Base-by-base conservation (phyloP, 2,329 filamentous ascomycete species). In the Hypoxylon rubiginosum region DNA sequence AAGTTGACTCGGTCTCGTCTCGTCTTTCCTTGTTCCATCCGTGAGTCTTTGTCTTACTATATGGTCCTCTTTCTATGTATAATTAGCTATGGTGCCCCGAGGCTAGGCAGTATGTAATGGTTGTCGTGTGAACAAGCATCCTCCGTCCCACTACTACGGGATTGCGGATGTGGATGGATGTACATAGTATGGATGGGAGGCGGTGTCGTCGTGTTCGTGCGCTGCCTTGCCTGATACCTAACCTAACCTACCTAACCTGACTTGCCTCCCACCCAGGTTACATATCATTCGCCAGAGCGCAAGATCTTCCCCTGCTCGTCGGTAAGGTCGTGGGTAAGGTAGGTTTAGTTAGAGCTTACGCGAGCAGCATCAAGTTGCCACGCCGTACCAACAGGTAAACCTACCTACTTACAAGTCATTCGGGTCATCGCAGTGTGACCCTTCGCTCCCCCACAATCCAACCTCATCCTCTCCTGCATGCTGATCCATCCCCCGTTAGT, bases 131-230 rank as follows among this genome's bases (percentile, higher is more conserved):
- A 36, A 11, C 43, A 26, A 48, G 30, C 15, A 19, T 30, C 49
- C 4, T 4, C 10, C 26, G n/a, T 11, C 48, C 49, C 26, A 46
- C 49, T 59, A 48, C 56, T 53, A 26, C 49, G 48, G 43, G 43
- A 50, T 41, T 30, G 24, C 32, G 17, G 17, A 43, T 13, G 39
- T 2, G 15, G 39, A 19, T 43, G 17, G 39, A 21, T 11, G 39
- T n/a, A n/a, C n/a, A n/a, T n/a, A n/a, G n/a, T n/a, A 43, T 43
- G 45, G 30, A 58, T 34, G 55, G 55, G 34, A 32, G 36, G 26
- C 43, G 56, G 15, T 48, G 54, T 58, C 55, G 46, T 41, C 46
- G 15, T 46, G 26, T 50, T 30, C 26, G 10, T 32, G 24, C 26
- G 46, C 26, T 50, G 46, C 46, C 46, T 50, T 21, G 6, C 7